Evolutionary conservation across 306 rosid genomes (phyloP), one percentile per base, ranked within the genome.

Genomic region (Purshia tridentata): DNA sequence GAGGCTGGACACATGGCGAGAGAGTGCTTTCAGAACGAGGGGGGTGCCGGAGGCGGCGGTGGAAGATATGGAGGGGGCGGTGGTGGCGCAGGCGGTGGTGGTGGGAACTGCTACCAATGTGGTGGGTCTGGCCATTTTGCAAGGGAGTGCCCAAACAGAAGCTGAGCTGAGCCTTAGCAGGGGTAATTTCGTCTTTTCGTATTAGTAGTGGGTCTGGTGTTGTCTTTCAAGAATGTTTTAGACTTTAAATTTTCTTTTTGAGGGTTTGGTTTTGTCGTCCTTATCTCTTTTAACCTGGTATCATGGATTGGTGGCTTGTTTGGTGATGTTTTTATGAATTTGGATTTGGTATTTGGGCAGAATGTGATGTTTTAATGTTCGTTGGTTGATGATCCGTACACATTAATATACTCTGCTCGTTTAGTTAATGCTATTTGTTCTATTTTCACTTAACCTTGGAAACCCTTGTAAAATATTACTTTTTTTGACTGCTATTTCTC

Each of bases 41-140:
- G 75, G 0, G 47, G 75, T 18, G 76, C 39, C 1, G 71, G 69
- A 0, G 76, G 84, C 4, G 57, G 78, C 0, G 80, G 76, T 0
- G 79, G 81, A 0, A 75, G 89, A 0, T 81, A 74, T 2, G 85
- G 87, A 0, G 87, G 87, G 0, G 64, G 73, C 0, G 77, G 82
- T 0, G 40, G 78, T 0, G 77, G 81, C 0, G 86, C 86, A 0
- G 81, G 87, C 0, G 85, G 90, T 1, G 91, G 96, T 0, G 53
- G 63, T 1, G 86, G 86, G 0, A 66, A 71, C 58, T 86, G 90
- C 79, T 84, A 72, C 55, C 82, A 78, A 77, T 86, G 88, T 59
- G 90, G 90, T 1, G 90, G 54, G 6, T 49, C 84, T 50, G 90
- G 90, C n/a, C 90, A 86, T 78, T 86, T 86, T 29, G 90, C 90